Percentiles rank a stretch among this genome's conserved stretches.
phyloP scores from a whole-genome alignment of 179 eudicot species.

The Nepenthes alata region DNA sequence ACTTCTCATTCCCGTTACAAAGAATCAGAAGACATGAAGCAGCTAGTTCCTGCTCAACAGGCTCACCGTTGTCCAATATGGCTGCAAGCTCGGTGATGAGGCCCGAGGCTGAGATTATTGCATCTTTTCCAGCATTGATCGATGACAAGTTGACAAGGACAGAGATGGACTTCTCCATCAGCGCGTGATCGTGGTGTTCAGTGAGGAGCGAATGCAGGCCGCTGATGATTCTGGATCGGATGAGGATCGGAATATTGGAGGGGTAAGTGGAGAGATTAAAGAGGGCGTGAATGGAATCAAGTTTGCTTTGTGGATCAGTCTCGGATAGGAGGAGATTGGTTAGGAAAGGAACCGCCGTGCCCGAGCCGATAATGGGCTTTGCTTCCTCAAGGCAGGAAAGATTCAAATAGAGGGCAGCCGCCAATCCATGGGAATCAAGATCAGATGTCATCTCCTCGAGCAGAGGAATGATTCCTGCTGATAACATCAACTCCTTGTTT shows the following conservation, averaged over 20 bases:
- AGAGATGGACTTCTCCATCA: slow-evolving; percentile 54
- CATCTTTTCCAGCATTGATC: slow-evolving; percentile 28
- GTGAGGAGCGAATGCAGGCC: slow-evolving; percentile 26
- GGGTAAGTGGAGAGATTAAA: slow-evolving; percentile 42
- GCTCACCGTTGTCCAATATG: slow-evolving; percentile 38
- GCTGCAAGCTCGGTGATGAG: slow-evolving; percentile 32
- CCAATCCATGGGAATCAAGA: slow-evolving; percentile 32
- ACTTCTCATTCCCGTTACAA: slow-evolving; percentile 42
- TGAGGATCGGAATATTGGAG: slow-evolving; percentile 40
- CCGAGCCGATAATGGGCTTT: slow-evolving; percentile 40
- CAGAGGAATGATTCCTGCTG: slow-evolving; percentile 38
- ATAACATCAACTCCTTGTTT: slow-evolving; percentile 63
- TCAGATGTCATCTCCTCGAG: slow-evolving; percentile 35
- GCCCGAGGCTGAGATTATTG: slow-evolving; percentile 24
- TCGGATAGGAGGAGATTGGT: slow-evolving; percentile 21
- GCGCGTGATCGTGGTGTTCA: slow-evolving; percentile 19
- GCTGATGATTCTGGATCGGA: slow-evolving; percentile 34
- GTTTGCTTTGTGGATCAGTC: slow-evolving; percentile 28
- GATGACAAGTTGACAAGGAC: slow-evolving; percentile 38
- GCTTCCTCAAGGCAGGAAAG: slow-evolving; percentile 62
- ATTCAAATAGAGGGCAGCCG: slow-evolving; percentile 53
- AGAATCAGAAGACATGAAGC: slow-evolving; percentile 43
- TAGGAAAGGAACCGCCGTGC: slow-evolving; percentile 44
- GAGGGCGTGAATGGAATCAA: slow-evolving; percentile 49
- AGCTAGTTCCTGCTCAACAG: slow-evolving; percentile 57